phyloP scores from a whole-genome alignment of 441 rosid genomes.

The Iberis amara region DNA sequence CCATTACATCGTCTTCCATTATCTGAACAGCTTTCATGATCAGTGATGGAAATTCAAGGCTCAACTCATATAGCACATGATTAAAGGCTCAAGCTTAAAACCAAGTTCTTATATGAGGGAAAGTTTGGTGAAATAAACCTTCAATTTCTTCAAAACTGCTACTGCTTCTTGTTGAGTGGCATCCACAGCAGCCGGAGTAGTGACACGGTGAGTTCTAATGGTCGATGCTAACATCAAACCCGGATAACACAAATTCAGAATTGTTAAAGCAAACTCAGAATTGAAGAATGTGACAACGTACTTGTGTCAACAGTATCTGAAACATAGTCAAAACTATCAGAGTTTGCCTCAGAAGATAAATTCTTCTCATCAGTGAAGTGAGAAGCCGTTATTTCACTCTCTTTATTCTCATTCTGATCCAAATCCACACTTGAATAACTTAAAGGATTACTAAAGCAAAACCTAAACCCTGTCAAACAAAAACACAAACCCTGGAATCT shows the following conservation, averaged over 20 bases:
- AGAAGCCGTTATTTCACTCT: conserved; percentile 19
- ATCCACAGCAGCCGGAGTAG: conserved; percentile 44
- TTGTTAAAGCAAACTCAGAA: not conserved
- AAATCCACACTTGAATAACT: conserved; percentile 25
- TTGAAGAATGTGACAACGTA: conserved; percentile 17
- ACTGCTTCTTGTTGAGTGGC: conserved; percentile 73
- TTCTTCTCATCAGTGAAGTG: conserved; percentile 31
- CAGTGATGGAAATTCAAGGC: conserved; percentile 32
- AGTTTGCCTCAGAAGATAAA: conserved; percentile 27
- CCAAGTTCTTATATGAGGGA: not conserved
- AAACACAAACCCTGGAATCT: conserved; percentile 20
- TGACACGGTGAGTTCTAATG: conserved; percentile 35
- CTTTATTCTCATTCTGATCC: conserved; percentile 28
- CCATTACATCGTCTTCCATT: conserved; percentile 52
- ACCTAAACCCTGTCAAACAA: conserved; percentile 45
- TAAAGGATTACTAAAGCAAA: conserved; percentile 32
- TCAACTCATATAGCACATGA: not conserved
- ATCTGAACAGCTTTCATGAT: conserved; percentile 69
- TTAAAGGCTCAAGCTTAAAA: not conserved
- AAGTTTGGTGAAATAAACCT: conserved; percentile 43
- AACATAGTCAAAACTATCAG: conserved; percentile 26
- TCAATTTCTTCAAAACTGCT: conserved; percentile 58
- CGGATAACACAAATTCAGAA: not conserved
- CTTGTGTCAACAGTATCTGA: conserved; percentile 32
- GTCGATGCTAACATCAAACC: conserved; percentile 21